phyloP scores from a whole-genome alignment of 352 stramenopile genomes.

The Pythium angustatum region DNA sequence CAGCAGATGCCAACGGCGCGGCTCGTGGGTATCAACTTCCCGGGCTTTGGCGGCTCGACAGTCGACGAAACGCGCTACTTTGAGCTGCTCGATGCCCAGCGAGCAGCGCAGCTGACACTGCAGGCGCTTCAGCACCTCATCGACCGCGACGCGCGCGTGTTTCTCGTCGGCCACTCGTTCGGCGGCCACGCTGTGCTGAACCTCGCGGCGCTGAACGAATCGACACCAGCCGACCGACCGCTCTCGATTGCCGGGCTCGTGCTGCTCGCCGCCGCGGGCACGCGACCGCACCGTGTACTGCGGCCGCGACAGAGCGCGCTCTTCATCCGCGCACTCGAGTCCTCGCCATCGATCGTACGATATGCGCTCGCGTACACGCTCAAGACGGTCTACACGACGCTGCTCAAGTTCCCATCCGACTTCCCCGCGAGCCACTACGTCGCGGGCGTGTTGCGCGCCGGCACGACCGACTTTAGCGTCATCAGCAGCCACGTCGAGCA shows the following conservation, averaged over 20 bases:
- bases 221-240: conserved; percentile 8
- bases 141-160: conserved; percentile 34
- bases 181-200: conserved; percentile 55
- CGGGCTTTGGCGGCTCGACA: conserved; percentile 54
- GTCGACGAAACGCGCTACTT: conserved; percentile 46
- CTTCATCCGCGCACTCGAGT: conserved; percentile 38
- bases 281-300: conserved; percentile 47
- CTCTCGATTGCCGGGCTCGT: conserved; percentile 48
- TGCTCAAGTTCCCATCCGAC: conserved; percentile 50
- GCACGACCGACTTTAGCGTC: conserved; percentile 45
- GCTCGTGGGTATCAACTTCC: conserved; percentile 62
- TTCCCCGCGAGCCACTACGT: conserved; percentile 54
- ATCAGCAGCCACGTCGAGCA: conserved; percentile 36
- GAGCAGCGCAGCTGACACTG: conserved; percentile 40
- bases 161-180: conserved; percentile 71
- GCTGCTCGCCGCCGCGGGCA: conserved; percentile 49
- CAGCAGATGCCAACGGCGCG: conserved; percentile 33
- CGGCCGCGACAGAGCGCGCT: conserved; percentile 35
- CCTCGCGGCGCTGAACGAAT: conserved; percentile 42
- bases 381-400: conserved; percentile 48
- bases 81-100: conserved; percentile 38
- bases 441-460: conserved; percentile 51
- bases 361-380: conserved; percentile 31
- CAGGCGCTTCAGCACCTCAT: conserved; percentile 47
- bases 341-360: conserved; percentile 22